Evolutionary conservation across 495 filamentous ascomycete genomes (phyloP), one percentile per base, ranked within the genome.

Genomic region (Penicillium flavigenum): DNA sequence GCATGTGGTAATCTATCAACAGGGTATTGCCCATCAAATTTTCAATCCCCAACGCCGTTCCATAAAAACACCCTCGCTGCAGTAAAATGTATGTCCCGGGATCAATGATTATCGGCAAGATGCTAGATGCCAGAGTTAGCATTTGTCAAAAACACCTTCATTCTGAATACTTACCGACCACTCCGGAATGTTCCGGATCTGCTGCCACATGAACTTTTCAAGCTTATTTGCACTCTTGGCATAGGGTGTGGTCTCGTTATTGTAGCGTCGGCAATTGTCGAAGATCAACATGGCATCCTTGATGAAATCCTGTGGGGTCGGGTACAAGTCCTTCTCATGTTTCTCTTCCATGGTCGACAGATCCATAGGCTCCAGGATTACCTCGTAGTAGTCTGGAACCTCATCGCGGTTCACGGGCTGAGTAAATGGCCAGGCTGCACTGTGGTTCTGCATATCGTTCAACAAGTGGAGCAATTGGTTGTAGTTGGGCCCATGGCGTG

Each of bases 311-410:
- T 98, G 92, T 8, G 92, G 91, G 0, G 84, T 91, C 9, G 84
- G 83, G 66, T 98, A 98, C 67, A 89, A 83, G 71, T 98, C 95
- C 46, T 91, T 91, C 64, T 98, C 93, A 50, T 95, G 88, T 73
- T 96, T 95, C 58, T 85, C 84, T 69, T 98, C 94, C 95, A 98
- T 98, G 10, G 93, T 96, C 27, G 81, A 85, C 41, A 98, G 77
- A 70, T 98, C 94, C 94, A 98, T 98, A 12, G 94, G 95, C 72
- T 96, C 91, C 69, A 91, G 89, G 77, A 98, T 98, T 39, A 98
- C 93, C 61, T 96, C 91, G 77, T 98, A 98, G 76, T 98, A 98
- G 68, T 98, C 95, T 1, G 87, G 83, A 0, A 98, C 94, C 60
- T 98, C 94, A 57, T 98, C 94, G 57, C 87, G 86, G 63, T 96